Evolutionary conservation across 169 alveolate species (phyloP).

Genomic region (Amoebophrya sp.): DNA sequence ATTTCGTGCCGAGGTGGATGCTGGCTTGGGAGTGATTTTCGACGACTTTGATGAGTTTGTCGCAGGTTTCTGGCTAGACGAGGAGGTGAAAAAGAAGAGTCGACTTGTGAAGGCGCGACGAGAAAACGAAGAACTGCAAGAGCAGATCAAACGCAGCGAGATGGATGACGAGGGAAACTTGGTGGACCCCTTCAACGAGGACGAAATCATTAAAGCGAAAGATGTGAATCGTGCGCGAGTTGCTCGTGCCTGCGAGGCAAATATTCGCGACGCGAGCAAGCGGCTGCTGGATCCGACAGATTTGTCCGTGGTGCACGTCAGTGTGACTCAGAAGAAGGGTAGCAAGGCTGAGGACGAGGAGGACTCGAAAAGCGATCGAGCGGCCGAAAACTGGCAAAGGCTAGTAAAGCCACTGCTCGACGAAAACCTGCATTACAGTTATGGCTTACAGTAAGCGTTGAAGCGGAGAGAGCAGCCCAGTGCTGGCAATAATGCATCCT

Average conservation of each 20-base stretch:
- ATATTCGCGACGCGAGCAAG: neutral
- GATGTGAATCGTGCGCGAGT: neutral
- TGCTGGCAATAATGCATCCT: no score
- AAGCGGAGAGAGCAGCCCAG: no score
- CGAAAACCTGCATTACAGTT: no score
- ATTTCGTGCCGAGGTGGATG: neutral
- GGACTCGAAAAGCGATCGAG: neutral
- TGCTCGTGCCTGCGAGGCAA: neutral
- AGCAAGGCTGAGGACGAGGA: neutral
- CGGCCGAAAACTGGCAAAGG: neutral
- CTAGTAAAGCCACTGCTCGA: neutral
- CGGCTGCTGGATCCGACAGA: neutral
- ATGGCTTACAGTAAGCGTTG: no score
- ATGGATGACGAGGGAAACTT: neutral
- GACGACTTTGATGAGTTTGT: neutral
- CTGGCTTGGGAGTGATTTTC: neutral
- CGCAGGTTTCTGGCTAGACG: neutral
- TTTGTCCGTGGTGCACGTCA: neutral
- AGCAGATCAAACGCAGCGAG: neutral
- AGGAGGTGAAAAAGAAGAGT: neutral
- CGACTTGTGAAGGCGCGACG: neutral
- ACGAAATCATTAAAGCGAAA: neutral
- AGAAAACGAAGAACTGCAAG: neutral
- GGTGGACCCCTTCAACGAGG: neutral
- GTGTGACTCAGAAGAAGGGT: neutral